Evolutionary conservation across 2,329 filamentous ascomycete genomes (phyloP).

Genomic region (Exophiala spinifera): DNA sequence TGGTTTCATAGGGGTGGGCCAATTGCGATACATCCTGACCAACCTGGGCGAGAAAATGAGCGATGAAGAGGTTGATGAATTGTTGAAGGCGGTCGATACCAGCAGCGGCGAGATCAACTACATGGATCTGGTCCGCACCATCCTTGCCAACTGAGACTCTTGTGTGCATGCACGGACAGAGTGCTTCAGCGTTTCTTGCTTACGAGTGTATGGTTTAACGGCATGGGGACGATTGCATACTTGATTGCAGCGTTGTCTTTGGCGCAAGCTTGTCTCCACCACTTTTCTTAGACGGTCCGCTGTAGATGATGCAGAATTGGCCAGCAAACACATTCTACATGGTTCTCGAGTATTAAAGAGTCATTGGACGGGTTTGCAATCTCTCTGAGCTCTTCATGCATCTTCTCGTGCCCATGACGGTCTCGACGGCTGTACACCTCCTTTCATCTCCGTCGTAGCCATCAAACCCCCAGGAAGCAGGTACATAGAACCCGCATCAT

Average conservation of each 20-base stretch:
- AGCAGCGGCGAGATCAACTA: conserved; percentile 98
- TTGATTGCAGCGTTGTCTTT: conserved; percentile 5
- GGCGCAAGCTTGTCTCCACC: conserved; percentile 6
- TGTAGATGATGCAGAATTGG: not conserved
- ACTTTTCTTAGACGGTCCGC: not conserved
- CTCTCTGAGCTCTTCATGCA: conserved; percentile 30
- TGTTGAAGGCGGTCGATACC: conserved; percentile 96
- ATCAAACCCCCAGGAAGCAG: conserved; percentile 59
- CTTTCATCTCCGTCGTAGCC: conserved; percentile 56
- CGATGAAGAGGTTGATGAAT: conserved; percentile 96
- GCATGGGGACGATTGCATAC: conserved; percentile 8
- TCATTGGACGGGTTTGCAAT: not conserved
- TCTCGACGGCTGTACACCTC: conserved; percentile 34
- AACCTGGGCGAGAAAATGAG: conserved; percentile 99
- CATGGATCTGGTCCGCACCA: conserved; percentile 77
- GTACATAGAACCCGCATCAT: conserved; percentile 45
- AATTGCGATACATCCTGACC: conserved; percentile 94
- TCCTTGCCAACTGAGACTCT: conserved; percentile 67
- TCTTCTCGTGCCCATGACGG: conserved; percentile 22
- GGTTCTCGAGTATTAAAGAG: conserved; percentile 8
- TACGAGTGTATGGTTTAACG: conserved; percentile 21
- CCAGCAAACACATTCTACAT: not conserved
- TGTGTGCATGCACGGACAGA: not conserved
- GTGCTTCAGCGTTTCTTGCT: conserved; percentile 8
- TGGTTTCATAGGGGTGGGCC: conserved; percentile 94